Base-by-base conservation (phyloP, 78 protist species). In the Isochrysis galbana region DNA sequence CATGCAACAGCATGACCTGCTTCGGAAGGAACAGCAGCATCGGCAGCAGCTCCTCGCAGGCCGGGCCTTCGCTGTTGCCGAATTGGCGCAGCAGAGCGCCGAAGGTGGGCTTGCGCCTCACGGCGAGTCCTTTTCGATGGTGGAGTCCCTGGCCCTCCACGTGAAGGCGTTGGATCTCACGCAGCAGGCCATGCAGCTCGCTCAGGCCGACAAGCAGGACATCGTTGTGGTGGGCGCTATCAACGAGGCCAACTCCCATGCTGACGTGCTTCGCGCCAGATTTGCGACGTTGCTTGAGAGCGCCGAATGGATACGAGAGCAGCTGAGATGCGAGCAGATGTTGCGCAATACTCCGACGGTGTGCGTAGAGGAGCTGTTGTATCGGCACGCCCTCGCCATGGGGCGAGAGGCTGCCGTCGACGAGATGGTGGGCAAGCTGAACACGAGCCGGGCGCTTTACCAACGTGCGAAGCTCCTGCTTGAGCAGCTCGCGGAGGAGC, bases 321-420 rank as follows among this genome's bases (percentile, higher is more conserved):
- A 36, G 84, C 84, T 74, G 1, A 14, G 1, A 19, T 41, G 19
- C 29, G 32, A n/a, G 32, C 5, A 7, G 32, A 1, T 32, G 19
- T 32, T 22, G 36, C 36, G 72, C 72, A 32, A 1, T 11, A 14
- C 36, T 2, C 0, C 32, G 55, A 80, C n/a, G 21, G 88, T 19
- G 55, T 80, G 88, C 55, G 88, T 80, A 17, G 54, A 44, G 38
- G 54, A 42, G 88, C 36, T 80, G 29, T 22, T 80, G 41, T 80
- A 44, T 38, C 54, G 88, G 55, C 88, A 80, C n/a, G 88, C 88
- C 29, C n/a, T 80, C 29, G 7, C 4, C 29, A 44, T 44, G 34
- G 88, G 88, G 32, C 39, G 47, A 5, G 88, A 80, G 88, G 88
- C 55, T 3, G 88, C 88, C 3, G 88, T 80, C 38, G 88, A 80